Percentiles rank a stretch among this genome's conserved stretches.
These are phyloP conservation scores for Crithidia mellificae DNA, from an alignment of 208 protist species.

Conservation along the genomic window DNA sequence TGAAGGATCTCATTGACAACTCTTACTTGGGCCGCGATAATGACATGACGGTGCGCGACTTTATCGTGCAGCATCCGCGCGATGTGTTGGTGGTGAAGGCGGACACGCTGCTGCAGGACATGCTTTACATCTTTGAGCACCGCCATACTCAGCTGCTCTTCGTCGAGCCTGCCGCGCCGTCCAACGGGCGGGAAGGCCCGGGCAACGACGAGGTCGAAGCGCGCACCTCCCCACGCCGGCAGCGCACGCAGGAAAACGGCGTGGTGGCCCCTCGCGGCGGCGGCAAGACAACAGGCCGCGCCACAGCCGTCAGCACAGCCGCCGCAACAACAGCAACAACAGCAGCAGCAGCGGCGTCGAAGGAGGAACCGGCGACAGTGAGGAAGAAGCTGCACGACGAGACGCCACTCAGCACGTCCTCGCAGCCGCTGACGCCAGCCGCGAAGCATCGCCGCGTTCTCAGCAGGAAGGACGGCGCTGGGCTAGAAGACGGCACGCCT, in stretches of 20 bases:
- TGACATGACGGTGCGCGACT: slow-evolving; percentile 51
- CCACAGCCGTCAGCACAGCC: background rate
- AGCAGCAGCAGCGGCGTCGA: background rate
- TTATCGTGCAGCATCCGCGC: slow-evolving; percentile 56
- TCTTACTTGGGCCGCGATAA: slow-evolving; percentile 35
- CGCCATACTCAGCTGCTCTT: slow-evolving; percentile 64
- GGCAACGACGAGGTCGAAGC: background rate
- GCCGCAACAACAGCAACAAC: background rate
- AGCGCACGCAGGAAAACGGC: background rate
- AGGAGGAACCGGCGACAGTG: background rate
- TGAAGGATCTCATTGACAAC: slow-evolving; percentile 69
- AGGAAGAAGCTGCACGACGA: background rate
- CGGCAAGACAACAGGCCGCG: too few relatives aligned
- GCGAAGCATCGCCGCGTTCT: background rate
- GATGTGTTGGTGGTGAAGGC: slow-evolving; percentile 54
- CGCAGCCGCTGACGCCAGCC: background rate
- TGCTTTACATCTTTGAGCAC: slow-evolving; percentile 63
- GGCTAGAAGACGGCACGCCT: background rate
- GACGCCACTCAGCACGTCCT: background rate
- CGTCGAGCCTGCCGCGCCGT: slow-evolving; percentile 21
- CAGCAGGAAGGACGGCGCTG: background rate
- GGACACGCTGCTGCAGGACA: slow-evolving; percentile 49
- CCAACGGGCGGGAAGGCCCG: background rate
- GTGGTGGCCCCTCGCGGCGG: too few relatives aligned
- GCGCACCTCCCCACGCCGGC: background rate